Evolutionary conservation across 495 filamentous ascomycete species (phyloP), one percentile per base, ranked within the genome.

Genomic region (Penicillium coffeae): DNA sequence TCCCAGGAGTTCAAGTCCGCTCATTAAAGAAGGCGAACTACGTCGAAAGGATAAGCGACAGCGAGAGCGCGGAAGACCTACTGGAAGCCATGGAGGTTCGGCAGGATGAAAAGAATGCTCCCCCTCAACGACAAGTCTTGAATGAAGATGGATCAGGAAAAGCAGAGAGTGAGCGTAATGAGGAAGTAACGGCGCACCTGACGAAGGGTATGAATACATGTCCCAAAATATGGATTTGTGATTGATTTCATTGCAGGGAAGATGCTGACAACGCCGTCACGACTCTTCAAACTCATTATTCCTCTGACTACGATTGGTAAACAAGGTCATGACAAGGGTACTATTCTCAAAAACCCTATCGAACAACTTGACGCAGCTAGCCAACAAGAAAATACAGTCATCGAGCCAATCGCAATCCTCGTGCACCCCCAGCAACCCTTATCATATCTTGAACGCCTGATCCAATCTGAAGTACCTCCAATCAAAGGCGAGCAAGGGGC

Each of bases 401-500:
- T 89, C 21, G 88, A 93, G 61, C 88, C 91, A 0, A 80, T 96
- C 6, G 90, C 90, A 6, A 81, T 97, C 1, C 80, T 97, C 6
- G 76, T 96, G 5, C 91, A 97, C 64, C 89, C 92, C 0, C 88
- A 93, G 55, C 91, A 97, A 64, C 91, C 92, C 0, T 75, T 97
- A 13, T 95, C 90, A 21, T 94, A 95, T 64, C 82, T 96, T 34
- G 90, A 95, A 65, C 85, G 87, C 2, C 72, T 97, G 2, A 89
- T 96, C 51, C 92, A 96, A 66, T 83, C 89, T 50, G 91, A 96
- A 65, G 60, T 96, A 0, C 89, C 91, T 0, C 77, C 79, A 0
- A 72, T 96, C n/a, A 72, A 66, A 38, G 68, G 68, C 8, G 56
- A 76, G 2, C 69, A 77, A n/a, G 80, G 77, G 14, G 73, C 81